Evolutionary conservation across 495 filamentous ascomycete species (phyloP).

Genomic region (Bacidia gigantensis): DNA sequence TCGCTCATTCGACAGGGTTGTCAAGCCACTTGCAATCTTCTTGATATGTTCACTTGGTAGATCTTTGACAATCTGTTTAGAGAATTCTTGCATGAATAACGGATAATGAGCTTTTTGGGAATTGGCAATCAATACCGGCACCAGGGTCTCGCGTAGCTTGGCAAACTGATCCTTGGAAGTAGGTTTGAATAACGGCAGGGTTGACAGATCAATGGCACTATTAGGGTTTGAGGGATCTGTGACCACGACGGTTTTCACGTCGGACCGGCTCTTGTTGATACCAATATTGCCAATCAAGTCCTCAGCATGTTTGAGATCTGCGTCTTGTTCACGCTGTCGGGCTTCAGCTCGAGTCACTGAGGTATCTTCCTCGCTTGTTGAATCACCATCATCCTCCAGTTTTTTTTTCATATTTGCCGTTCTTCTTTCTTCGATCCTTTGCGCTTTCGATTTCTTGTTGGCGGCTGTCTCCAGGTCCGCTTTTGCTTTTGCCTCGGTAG

Average conservation of each 20-base stretch:
- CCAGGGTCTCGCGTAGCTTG: constrained; percentile 55
- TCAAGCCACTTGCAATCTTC: constrained; percentile 77
- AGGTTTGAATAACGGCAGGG: constrained; percentile 78
- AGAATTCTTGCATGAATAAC: constrained; percentile 80
- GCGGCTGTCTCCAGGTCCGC: constrained; percentile 83
- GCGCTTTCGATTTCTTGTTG: constrained; percentile 76
- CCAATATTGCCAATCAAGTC: constrained; percentile 79
- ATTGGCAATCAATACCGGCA: constrained; percentile 58
- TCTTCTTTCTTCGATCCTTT: constrained; percentile 73
- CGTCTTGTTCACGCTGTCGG: constrained; percentile 65
- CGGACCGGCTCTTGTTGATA: constrained; percentile 51
- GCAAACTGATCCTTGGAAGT: constrained; percentile 72
- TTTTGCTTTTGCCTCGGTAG: constrained; percentile 73
- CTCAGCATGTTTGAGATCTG: constrained; percentile 81
- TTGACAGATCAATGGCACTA: constrained; percentile 63
- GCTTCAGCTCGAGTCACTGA: constrained; percentile 56
- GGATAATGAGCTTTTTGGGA: constrained; percentile 82
- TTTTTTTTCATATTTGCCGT: constrained; percentile 28
- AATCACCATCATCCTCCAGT: constrained; percentile 40
- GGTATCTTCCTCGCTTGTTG: constrained; percentile 56
- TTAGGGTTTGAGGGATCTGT: constrained; percentile 56
- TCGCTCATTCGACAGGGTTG: constrained; percentile 87
- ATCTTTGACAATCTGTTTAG: constrained; percentile 76
- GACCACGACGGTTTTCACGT: constrained; percentile 49
- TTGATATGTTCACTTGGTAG: constrained; percentile 83